Base-by-base conservation (phyloP, 306 rosid species). In the Ziziphus jujuba region DNA sequence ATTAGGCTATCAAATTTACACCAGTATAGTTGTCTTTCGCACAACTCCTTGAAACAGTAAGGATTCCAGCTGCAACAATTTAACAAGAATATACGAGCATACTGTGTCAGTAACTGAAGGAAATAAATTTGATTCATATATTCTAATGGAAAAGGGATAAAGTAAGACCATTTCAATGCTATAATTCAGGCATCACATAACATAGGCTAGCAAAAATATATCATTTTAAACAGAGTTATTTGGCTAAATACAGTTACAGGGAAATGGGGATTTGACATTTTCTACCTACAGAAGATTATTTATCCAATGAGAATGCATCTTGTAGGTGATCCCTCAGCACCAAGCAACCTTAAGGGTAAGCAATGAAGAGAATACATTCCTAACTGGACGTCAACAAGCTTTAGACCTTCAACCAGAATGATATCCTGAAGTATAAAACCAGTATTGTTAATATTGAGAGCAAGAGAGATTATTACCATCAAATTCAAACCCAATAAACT, bases 291-390 rank as follows among this genome's bases (percentile, higher is more conserved):
- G 22, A 20, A 33, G 12, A 70, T 36, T 72, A 52, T 68, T 40
- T 77, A 76, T 76, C 82, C 81, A 21, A 83, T 89, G 43, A 87
- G 81, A 77, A 89, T 87, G 89, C 93, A 85, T 72, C 96, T 78
- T 12, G 79, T 81, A 49, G 91, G 93, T 48, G 91, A 85, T 68
- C 96, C 93, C 75, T 87, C 93, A 0, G 91, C 85, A 61, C 93
- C 93, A 56, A 84, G 57, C 93, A 89, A 87, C 86, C 96, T 77
- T 35, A 85, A 89, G 73, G 91, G 91, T 50, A 89, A 78, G 83
- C 93, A 89, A 57, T 85, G 87, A 66, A 89, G 81, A 2, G 81
- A 67, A 73, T 89, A 85, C 48, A 79, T 19, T 71, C 91, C 93
- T 19, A 86, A 76, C 24, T 85, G 83, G 68, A 87, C 65, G 48